These are phyloP conservation scores for Diaporthe citri DNA, from an alignment of 2,329 filamentous ascomycete species.

Conservation along the genomic window DNA sequence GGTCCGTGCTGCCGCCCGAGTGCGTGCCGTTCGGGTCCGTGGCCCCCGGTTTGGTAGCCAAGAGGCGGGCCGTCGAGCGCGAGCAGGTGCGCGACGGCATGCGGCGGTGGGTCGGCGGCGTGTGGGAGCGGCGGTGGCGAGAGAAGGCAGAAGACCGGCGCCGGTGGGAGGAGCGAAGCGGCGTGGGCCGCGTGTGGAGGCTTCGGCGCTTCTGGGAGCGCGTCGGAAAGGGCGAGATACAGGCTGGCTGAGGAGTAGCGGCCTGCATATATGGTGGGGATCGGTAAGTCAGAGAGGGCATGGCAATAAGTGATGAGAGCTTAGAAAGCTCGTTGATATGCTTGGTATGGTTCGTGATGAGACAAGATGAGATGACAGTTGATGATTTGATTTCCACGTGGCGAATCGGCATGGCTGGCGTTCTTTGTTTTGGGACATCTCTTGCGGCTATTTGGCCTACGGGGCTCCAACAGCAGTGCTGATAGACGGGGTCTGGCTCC, in stretches of 20 bases:
- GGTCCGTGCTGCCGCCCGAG: constrained; percentile 74
- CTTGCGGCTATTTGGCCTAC: background rate
- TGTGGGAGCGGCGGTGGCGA: constrained; percentile 66
- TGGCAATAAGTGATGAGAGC: background rate
- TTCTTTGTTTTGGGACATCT: background rate
- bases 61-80: constrained; percentile 72
- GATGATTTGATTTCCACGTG: constrained; percentile 1
- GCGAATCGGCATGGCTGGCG: background rate
- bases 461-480: background rate
- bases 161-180: constrained; percentile 62
- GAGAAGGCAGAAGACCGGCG: constrained; percentile 62
- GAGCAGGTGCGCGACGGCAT: constrained; percentile 77
- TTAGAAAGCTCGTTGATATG: background rate
- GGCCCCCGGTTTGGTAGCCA: constrained; percentile 72
- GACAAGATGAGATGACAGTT: background rate
- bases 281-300: background rate
- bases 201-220: constrained; percentile 77
- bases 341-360: background rate
- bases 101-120: constrained; percentile 73
- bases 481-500: background rate
- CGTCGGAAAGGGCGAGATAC: constrained; percentile 59
- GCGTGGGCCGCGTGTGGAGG: constrained; percentile 70
- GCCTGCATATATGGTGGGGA: background rate
- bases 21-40: constrained; percentile 65
- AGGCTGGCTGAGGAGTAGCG: background rate